A percentile compares a stretch with the other conserved stretches of the same genome.
Conservation (phyloP, 164 flowering plant species). For the Dillenia turbinata region DNA sequence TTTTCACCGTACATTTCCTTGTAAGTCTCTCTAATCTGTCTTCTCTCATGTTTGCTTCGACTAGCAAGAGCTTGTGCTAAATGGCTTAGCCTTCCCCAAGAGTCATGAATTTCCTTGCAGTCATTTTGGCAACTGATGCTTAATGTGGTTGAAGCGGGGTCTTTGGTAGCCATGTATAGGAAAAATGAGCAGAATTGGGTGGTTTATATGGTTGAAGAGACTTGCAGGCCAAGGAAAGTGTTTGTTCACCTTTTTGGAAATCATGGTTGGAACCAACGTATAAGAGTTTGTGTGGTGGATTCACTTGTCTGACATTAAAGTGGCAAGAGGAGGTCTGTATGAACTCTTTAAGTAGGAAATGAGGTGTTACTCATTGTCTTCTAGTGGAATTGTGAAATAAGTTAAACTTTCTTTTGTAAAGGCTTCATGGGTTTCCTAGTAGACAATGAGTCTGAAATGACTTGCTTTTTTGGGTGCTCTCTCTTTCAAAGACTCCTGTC, state of each 20-base stretch:
- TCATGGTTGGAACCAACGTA: slow-evolving; percentile 11
- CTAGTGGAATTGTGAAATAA: slow-evolving; percentile 9
- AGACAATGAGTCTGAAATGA: slow-evolving; percentile 18
- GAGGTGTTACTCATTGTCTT: slow-evolving; percentile 8
- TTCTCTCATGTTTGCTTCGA: slow-evolving; percentile 26
- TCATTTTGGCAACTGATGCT: slow-evolving; percentile 21
- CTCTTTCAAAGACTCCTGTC: no score
- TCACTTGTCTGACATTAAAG: neutral
- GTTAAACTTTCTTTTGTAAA: slow-evolving; percentile 2
- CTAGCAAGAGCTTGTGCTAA: slow-evolving; percentile 27
- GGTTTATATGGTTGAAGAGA: neutral
- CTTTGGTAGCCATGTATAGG: slow-evolving; percentile 24
- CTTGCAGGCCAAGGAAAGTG: slow-evolving; percentile 26
- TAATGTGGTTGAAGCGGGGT: slow-evolving; percentile 7
- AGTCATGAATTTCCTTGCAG: slow-evolving; percentile 51
- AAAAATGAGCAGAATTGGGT: no score
- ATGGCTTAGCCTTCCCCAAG: slow-evolving; percentile 19
- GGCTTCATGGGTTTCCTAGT: slow-evolving; percentile 24
- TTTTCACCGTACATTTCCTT: slow-evolving; percentile 50
- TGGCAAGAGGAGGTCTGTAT: no score
- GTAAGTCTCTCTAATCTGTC: slow-evolving; percentile 44
- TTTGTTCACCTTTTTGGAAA: slow-evolving; percentile 3
- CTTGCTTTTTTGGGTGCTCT: no score
- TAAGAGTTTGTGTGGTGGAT: slow-evolving; percentile 7
- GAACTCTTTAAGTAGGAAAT: neutral